phyloP scores from a whole-genome alignment of 768 basidiomycete genomes.

The Tulasnella sp. region DNA sequence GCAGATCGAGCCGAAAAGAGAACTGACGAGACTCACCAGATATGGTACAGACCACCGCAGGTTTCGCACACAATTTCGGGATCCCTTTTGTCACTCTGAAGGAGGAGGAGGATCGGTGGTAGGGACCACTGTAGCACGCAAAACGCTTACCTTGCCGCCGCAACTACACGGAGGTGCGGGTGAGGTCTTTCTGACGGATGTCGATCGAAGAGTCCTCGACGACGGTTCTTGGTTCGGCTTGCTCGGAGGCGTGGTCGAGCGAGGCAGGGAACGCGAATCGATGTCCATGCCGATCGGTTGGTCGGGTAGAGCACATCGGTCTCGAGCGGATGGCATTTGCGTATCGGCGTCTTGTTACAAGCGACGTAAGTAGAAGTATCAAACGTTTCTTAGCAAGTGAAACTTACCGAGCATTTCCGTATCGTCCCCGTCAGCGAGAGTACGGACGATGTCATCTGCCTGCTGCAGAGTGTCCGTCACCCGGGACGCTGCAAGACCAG shows the following conservation, averaged over 20 bases:
- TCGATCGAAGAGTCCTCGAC: background rate
- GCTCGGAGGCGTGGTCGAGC: background rate
- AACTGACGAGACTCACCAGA: slow-evolving; percentile 1
- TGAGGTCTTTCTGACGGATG: background rate
- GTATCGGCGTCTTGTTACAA: background rate
- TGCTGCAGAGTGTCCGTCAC: slow-evolving; percentile 7
- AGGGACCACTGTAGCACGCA: background rate
- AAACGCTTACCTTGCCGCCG: background rate
- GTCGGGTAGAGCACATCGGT: too few relatives aligned
- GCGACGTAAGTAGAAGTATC: background rate
- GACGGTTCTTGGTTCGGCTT: background rate
- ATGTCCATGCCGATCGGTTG: background rate
- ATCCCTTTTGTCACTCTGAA: background rate
- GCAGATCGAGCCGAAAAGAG: background rate
- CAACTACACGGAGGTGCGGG: background rate
- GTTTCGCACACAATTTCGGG: background rate
- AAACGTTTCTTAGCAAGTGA: background rate
- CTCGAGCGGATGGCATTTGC: background rate
- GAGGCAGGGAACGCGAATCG: background rate
- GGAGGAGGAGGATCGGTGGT: background rate
- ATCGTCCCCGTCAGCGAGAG: background rate
- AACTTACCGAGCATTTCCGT: background rate
- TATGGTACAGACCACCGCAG: background rate
- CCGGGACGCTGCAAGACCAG: background rate
- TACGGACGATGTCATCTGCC: background rate